These are phyloP conservation scores for Trichothecium sympodiale DNA, from an alignment of 2,329 filamentous ascomycete genomes.

Conservation along the genomic window DNA sequence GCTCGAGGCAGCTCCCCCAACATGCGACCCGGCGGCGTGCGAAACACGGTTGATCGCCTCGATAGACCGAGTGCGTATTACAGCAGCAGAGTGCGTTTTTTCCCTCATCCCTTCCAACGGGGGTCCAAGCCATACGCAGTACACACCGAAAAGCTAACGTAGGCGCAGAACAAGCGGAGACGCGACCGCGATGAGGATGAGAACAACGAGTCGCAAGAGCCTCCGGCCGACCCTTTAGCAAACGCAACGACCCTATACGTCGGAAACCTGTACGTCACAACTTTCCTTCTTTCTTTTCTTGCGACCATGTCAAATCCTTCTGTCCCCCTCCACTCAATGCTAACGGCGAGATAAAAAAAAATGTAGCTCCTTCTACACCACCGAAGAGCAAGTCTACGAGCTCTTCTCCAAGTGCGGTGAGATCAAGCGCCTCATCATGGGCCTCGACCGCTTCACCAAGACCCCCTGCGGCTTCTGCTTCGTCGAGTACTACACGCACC, in stretches of 20 bases:
- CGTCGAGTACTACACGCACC: conserved; percentile 97
- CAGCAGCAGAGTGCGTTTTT: conserved; percentile 55
- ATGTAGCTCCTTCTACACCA: conserved; percentile 85
- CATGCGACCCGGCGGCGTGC: conserved; percentile 32
- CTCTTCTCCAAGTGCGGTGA: conserved; percentile 93
- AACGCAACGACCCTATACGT: conserved; percentile 94
- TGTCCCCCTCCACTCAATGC: neutral
- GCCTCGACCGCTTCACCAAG: conserved; percentile 91
- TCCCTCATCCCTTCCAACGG: neutral
- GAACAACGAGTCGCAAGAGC: conserved; percentile 33
- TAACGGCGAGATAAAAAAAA: no score
- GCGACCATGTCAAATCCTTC: neutral
- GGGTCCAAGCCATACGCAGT: neutral
- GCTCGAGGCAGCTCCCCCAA: neutral
- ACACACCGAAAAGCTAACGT: neutral
- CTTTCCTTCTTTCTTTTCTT: no score
- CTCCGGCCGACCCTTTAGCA: conserved; percentile 56
- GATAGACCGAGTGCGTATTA: conserved; percentile 96
- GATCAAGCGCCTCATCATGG: conserved; percentile 97
- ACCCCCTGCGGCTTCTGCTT: conserved; percentile 99
- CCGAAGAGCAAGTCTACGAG: conserved; percentile 97
- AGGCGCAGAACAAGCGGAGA: conserved; percentile 57
- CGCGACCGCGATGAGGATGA: conserved; percentile 49
- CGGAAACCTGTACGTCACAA: conserved; percentile 65
- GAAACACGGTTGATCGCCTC: conserved; percentile 78